phyloP scores from a whole-genome alignment of 495 filamentous ascomycete genomes.

The Xylaria scruposa region DNA sequence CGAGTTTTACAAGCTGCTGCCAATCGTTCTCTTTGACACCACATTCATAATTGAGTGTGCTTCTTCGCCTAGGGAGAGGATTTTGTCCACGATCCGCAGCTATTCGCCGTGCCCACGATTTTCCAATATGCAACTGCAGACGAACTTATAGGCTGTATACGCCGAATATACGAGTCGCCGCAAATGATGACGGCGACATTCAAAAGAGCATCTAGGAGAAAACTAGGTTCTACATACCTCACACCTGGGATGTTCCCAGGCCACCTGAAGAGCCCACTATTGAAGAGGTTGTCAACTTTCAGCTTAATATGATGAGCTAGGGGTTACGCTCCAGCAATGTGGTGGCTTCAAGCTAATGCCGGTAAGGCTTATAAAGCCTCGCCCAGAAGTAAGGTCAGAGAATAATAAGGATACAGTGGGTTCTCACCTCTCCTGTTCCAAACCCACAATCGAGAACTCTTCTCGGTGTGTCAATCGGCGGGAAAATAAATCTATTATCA shows the following conservation, averaged over 20 bases:
- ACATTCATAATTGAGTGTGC: neutral
- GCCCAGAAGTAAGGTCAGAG: neutral
- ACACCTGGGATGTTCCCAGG: constrained; percentile 71
- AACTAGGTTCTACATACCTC: constrained; percentile 61
- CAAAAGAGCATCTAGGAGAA: neutral
- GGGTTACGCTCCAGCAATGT: neutral
- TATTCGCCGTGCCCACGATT: neutral
- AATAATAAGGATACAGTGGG: constrained; percentile 64
- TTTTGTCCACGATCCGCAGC: neutral
- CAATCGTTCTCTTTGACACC: constrained; percentile 17
- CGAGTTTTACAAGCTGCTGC: constrained; percentile 14
- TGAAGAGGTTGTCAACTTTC: constrained; percentile 13
- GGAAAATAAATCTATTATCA: constrained; percentile 79
- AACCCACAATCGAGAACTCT: constrained; percentile 80
- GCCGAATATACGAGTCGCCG: neutral
- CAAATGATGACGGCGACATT: neutral
- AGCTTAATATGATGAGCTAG: neutral
- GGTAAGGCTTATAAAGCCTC: neutral
- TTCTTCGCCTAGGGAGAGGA: neutral
- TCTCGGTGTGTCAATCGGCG: constrained; percentile 67
- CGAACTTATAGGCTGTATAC: neutral
- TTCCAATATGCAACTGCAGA: neutral
- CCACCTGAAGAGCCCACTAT: constrained; percentile 55
- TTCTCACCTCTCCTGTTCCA: constrained; percentile 61
- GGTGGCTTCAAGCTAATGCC: neutral